Conservation (phyloP, 306 rosid genomes). For the Begonia peltatifolia region DNA sequence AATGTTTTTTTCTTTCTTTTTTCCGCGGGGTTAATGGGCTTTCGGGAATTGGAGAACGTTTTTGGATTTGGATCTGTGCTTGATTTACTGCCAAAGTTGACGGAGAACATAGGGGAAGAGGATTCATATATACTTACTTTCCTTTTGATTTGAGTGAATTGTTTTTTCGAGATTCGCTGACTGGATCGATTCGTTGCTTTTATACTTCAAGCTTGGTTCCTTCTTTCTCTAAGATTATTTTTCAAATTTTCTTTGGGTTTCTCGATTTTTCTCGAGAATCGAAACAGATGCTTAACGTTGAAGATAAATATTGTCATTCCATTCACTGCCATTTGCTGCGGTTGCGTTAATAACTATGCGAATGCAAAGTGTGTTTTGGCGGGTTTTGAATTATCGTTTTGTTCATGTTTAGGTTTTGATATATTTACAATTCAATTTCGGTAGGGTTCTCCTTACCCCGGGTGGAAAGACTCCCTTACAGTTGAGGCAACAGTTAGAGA, state of each 20-base stretch:
- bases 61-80: background rate
- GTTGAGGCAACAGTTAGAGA: slow-evolving; percentile 7
- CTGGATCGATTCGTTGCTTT: background rate
- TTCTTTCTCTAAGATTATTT: background rate
- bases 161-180: background rate
- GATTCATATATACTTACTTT: too few relatives aligned
- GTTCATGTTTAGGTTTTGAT: background rate
- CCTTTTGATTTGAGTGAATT: background rate
- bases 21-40: background rate
- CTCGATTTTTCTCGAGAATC: background rate
- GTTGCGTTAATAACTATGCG: background rate
- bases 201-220: background rate
- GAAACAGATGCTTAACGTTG: background rate
- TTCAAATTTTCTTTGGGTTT: background rate
- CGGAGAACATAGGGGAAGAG: too few relatives aligned
- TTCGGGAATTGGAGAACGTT: background rate
- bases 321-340: background rate
- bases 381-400: background rate
- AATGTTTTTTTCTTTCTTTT: background rate
- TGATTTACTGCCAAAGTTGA: too few relatives aligned
- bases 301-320: background rate
- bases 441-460: slow-evolving; percentile 10
- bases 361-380: background rate
- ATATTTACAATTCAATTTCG: background rate
- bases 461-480: slow-evolving; percentile 6